Percentiles rank a stretch among this genome's conserved stretches.
These are phyloP conservation scores for Gossypium lobatum DNA, from an alignment of 441 rosid genomes.

Conservation along the genomic window DNA sequence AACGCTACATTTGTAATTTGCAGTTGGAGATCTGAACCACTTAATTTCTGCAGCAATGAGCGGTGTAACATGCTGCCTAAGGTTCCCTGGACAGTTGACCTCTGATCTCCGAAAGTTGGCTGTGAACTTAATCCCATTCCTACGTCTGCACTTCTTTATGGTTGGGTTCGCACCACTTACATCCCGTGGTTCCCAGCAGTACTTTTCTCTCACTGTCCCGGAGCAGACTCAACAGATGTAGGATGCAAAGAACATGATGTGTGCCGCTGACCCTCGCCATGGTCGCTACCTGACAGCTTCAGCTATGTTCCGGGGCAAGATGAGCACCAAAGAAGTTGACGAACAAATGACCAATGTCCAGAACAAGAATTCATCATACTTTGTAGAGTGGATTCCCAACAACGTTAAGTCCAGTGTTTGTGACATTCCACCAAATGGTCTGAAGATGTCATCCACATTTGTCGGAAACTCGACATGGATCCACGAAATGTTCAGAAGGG, in stretches of 20 bases:
- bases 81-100: conserved; percentile 78
- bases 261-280: conserved; percentile 60
- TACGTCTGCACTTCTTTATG: conserved; percentile 77
- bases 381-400: conserved; percentile 94
- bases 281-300: conserved; percentile 93
- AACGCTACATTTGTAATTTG: conserved; percentile 10
- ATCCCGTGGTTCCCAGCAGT: conserved; percentile 68
- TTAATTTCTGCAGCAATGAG: conserved; percentile 74
- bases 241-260: conserved; percentile 34
- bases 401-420: conserved; percentile 88
- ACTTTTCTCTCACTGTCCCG: conserved; percentile 70
- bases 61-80: conserved; percentile 67
- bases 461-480: conserved; percentile 70
- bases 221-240: conserved; percentile 64
- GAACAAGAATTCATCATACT: conserved; percentile 91
- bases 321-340: conserved; percentile 94
- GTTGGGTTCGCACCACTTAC: conserved; percentile 74
- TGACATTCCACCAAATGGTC: conserved; percentile 71
- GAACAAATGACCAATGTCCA: conserved; percentile 87
- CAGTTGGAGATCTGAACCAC: conserved; percentile 77
- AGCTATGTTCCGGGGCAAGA: conserved; percentile 91
- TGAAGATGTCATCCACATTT: conserved; percentile 66
- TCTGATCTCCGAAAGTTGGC: conserved; percentile 71
- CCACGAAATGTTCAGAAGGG: conserved; percentile 80
- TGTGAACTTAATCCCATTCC: conserved; percentile 70